phyloP scores from a whole-genome alignment of 2,329 filamentous ascomycete genomes.

The Ciborinia camelliae region DNA sequence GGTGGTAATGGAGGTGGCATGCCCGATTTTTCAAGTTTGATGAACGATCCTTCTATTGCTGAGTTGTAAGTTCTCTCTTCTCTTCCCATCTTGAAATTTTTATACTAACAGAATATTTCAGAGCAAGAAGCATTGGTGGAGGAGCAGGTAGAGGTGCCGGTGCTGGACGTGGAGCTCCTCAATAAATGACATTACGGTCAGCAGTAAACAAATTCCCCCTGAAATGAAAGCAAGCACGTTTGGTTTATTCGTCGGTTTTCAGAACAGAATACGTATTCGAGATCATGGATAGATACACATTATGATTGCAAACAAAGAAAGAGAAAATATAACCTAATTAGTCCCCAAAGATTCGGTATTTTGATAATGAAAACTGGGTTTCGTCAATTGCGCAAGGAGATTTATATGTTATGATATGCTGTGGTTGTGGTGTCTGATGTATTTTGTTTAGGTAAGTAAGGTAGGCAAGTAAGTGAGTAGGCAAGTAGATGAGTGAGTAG shows the following conservation, averaged over 20 bases:
- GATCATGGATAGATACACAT: neutral
- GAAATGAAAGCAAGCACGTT: neutral
- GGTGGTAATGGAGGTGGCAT: conserved; percentile 65
- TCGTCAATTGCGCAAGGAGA: neutral
- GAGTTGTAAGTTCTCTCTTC: conserved; percentile 70
- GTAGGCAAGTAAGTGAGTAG: no score
- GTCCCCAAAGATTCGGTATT: no score
- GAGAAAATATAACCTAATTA: neutral
- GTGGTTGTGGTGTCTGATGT: neutral
- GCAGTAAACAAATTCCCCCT: conserved; percentile 4
- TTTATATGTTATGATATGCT: neutral
- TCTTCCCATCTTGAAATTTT: neutral
- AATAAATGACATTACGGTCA: conserved; percentile 7
- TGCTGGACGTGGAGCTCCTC: conserved; percentile 14
- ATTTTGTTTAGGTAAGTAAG: no score
- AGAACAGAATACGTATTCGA: neutral
- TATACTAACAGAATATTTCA: conserved; percentile 8
- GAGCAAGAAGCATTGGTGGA: conserved; percentile 18
- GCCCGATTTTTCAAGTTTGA: conserved; percentile 80
- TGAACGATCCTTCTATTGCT: conserved; percentile 88
- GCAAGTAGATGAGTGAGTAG: no score
- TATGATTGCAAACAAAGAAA: neutral
- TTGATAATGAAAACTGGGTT: neutral
- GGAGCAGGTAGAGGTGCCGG: conserved; percentile 16
- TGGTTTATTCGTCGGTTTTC: neutral